Base-by-base conservation (phyloP, 1,284 basidiomycete species). In the Pseudozyma tsukubaensis region DNA sequence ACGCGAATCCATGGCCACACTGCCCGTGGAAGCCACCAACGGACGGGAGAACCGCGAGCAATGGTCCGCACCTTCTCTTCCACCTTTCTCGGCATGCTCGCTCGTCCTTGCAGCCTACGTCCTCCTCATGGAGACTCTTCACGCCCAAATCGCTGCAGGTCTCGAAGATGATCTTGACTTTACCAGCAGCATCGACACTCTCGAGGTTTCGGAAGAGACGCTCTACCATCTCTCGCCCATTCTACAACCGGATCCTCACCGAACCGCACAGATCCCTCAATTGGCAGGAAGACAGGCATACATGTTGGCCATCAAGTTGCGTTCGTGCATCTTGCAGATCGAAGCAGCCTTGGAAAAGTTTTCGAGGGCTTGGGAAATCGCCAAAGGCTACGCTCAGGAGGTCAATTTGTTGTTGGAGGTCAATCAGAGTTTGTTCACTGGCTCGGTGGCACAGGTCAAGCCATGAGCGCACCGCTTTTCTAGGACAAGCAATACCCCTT, bases 1-100 rank as follows among this genome's bases (percentile, higher is more conserved):
- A 32, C 55, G 74, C n/a, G 65, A 70, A 47, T 73, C 70, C 32
- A 60, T 63, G 65, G 50, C 61, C 2, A 39, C 44, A 13, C 44
- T 69, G 32, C 65, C 69, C 13, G 55, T 69, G 19, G 69, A 76
- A 37, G 52, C 43, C 13, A 48, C 4, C 19, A 47, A 64, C 32
- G 67, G 57, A 4, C 51, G 56, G 16, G 67, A 70, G 57, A 70
- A 63, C 10, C 67, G 72, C 48, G 66, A 77, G 34, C 56, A 64
- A 39, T 66, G 67, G 63, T 72, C 72, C 4, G 75, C 76, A 3
- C 78, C 78, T 4, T 61, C 63, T 16, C 65, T 80, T 21, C 78
- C 78, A 5, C 78, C 78, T 0, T 78, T 73, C 44, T 76, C 76
- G 36, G 76, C 76, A 16, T 80, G 78, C 60, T 78, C 76, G 49